Evolutionary conservation across 1,284 basidiomycete genomes (phyloP), one percentile per base, ranked within the genome.

Genomic region (Ceratorhiza oryzae-sativae): DNA sequence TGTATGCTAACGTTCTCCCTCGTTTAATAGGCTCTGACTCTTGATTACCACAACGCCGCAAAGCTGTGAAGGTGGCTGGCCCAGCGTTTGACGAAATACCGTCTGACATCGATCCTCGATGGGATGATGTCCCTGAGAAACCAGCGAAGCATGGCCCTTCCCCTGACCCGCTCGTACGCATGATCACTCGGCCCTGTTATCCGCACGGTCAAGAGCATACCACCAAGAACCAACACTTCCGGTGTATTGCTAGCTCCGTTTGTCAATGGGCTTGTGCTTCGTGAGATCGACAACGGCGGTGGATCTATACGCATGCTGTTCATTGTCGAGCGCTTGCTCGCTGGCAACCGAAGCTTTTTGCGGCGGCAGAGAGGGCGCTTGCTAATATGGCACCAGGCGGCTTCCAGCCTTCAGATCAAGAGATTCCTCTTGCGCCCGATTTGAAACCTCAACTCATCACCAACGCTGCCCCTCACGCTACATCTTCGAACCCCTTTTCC

Each of bases 171-270:
- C 55, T 58, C 12, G 55, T 32, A 10, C 55, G 55, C 8, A 13
- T 23, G 20, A 10, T 58, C 34, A 58, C 55, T 25, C 55, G 55
- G 18, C 55, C 55, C 3, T 58, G 55, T 20, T 36, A 58, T 36
- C 55, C 55, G 3, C 8, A 39, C 13, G 55, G 30, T 36, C 30
- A n/a, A 18, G 32, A 58, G 55, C 20, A 5, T 27, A 34, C 3
- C 10, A n/a, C 10, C 34, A 18, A 39, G 9, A 58, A 34, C n/a
- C 55, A 34, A 15, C 20, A 58, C 18, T 58, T 58, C 18, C 55
- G 55, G 20, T 58, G 55, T 20, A 39, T 58, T 23, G 55, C 55
- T 18, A 58, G 55, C 20, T 36, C 55, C 2, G 55, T 58, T n/a
- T 58, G 30, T 23, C 10, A 23, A 3, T 58, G 55, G 55, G 20